Base-by-base conservation (phyloP, 179 eudicot genomes). In the Silene coronaria region DNA sequence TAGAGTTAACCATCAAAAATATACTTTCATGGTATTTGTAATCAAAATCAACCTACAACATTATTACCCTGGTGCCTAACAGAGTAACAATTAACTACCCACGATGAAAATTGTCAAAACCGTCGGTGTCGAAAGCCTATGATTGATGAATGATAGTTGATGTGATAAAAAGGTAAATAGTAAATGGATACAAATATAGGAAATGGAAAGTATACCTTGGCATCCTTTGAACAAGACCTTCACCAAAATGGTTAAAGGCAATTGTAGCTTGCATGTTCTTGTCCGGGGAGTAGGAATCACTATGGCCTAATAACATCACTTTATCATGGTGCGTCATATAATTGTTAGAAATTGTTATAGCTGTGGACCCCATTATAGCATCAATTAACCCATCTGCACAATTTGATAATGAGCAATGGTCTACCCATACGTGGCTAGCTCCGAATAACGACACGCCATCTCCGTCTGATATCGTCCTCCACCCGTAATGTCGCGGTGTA, bases 231-330 rank as follows among this genome's bases (percentile, higher is more conserved):
- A 90, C 89, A 77, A 90, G 91, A 51, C 91, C 95, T 83, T 90
- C 95, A 65, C 95, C 95, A 78, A 90, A 90, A 73, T 90, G 95
- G 78, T 90, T 90, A 71, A 89, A 90, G 68, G 96, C 96, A 80
- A 90, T 87, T n/a, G 96, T 90, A 64, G 87, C 86, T 63, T 90
- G 96, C 96, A 90, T 90, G 68, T 85, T 87, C 82, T 86, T 89
- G 81, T 90, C 96, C 11, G 78, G 83, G 14, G 76, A 70, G 65
- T 87, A 89, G 11, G 89, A 77, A 71, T 90, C 96, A 77, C 90
- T 89, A 36, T 89, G 92, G 0, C 92, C 92, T 74, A 89, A 83
- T 70, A 89, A 82, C 92, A 89, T 89, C 19, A 87, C 92, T 66
- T 89, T 84, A 42, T 89, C 87, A 84, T 89, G 92, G 68, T 89